Percentiles rank a stretch among this genome's conserved stretches.
Evolutionary conservation across 495 filamentous ascomycete genomes (phyloP).

Genomic region (Usnea hakonensis): DNA sequence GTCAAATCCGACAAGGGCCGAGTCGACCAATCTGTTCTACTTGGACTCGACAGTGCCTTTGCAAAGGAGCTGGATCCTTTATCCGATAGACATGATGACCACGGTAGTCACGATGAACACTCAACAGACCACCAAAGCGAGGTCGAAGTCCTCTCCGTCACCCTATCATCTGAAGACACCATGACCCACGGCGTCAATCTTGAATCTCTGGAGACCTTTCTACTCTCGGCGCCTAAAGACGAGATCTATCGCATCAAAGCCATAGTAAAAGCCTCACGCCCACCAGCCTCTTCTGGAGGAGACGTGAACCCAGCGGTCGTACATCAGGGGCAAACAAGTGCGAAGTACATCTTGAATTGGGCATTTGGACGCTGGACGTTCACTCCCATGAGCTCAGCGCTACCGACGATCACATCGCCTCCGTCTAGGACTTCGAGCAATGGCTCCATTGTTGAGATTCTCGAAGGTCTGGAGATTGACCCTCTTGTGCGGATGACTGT

Average conservation of each 20-base stretch:
- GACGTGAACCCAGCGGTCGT: constrained; percentile 27
- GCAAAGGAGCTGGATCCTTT: constrained; percentile 47
- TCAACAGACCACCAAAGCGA: constrained; percentile 63
- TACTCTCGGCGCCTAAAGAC: constrained; percentile 70
- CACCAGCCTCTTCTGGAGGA: constrained; percentile 55
- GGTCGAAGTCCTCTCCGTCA: constrained; percentile 81
- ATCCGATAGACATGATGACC: constrained; percentile 19
- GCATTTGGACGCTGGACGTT: constrained; percentile 94
- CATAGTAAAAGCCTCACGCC: constrained; percentile 52
- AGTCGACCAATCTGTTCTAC: constrained; percentile 66
- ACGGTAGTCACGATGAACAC: constrained; percentile 37
- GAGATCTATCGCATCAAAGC: constrained; percentile 96
- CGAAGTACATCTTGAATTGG: constrained; percentile 86
- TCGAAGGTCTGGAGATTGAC: constrained; percentile 19
- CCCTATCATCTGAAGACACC: constrained; percentile 41
- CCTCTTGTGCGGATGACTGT: constrained; percentile 68
- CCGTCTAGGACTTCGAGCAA: constrained; percentile 25
- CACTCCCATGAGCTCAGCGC: constrained; percentile 45
- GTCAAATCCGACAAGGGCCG: constrained; percentile 72
- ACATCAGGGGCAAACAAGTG: constrained; percentile 23
- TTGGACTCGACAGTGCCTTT: constrained; percentile 79
- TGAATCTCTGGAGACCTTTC: constrained; percentile 54
- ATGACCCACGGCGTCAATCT: constrained; percentile 46
- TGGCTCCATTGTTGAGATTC: constrained; percentile 24
- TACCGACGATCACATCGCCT: constrained; percentile 29